Percentiles rank a stretch among this genome's conserved stretches.
These are phyloP conservation scores for Hericium rajendrae DNA, from an alignment of 768 basidiomycete genomes.

Conservation along the genomic window DNA sequence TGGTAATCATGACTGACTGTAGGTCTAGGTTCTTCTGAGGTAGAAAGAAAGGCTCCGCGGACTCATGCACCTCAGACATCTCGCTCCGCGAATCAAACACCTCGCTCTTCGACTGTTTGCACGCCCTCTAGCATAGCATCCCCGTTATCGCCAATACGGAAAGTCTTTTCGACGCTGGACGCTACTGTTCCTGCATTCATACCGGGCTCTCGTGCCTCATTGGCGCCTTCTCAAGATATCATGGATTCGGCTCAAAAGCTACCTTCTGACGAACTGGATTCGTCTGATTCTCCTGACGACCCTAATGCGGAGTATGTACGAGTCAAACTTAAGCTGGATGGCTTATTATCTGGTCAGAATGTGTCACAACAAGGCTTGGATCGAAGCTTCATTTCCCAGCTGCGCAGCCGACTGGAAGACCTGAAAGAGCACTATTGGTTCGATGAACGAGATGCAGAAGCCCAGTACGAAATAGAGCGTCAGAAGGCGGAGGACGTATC, in stretches of 20 bases:
- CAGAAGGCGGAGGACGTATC: slow-evolving; percentile 34
- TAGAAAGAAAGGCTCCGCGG: background rate
- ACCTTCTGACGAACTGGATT: background rate
- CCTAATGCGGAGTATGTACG: slow-evolving; percentile 54
- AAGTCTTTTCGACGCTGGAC: too few relatives aligned
- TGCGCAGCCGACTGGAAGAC: slow-evolving; percentile 36
- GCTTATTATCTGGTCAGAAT: slow-evolving; percentile 29
- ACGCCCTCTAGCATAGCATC: too few relatives aligned
- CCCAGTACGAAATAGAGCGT: slow-evolving; percentile 42
- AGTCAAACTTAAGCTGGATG: slow-evolving; percentile 47
- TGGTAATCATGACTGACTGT: background rate
- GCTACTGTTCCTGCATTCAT: too few relatives aligned
- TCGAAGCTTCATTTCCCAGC: slow-evolving; percentile 23
- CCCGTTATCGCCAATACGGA: too few relatives aligned
- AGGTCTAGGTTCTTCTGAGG: background rate
- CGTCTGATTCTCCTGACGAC: slow-evolving; percentile 23
- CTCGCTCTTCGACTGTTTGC: background rate
- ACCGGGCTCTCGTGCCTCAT: too few relatives aligned
- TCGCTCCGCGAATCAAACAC: background rate
- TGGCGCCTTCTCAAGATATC: background rate
- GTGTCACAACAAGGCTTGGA: slow-evolving; percentile 19
- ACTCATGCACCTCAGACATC: background rate
- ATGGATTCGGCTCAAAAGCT: background rate
- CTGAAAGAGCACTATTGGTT: slow-evolving; percentile 61
- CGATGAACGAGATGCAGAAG: slow-evolving; percentile 55